A percentile compares a stretch with the other conserved stretches of the same genome.
Conservation (phyloP, 139 green algal genomes). For the Raphidocelis subcapitata region DNA sequence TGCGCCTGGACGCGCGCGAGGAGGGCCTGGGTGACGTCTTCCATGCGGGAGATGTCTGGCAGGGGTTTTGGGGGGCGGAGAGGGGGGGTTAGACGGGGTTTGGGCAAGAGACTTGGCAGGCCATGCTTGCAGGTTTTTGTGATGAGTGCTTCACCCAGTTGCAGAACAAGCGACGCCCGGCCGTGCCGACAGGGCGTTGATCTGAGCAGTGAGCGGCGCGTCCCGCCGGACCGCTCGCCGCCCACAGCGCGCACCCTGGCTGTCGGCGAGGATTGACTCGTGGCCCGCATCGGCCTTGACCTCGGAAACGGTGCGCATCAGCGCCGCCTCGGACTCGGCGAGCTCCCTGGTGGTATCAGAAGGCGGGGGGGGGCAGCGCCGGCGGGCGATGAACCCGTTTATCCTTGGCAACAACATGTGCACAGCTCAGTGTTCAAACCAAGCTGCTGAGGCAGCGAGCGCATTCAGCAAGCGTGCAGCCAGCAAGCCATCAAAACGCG, state of each 20-base stretch:
- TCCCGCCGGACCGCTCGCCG: too few relatives aligned
- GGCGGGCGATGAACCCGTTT: too few relatives aligned
- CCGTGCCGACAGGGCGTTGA: not conserved
- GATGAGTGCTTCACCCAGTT: not conserved
- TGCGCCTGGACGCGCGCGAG: conserved; percentile 25
- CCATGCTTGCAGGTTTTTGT: not conserved
- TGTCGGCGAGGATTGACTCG: too few relatives aligned
- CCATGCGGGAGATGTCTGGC: conserved; percentile 11
- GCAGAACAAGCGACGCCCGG: conserved; percentile 2
- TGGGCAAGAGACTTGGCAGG: not conserved
- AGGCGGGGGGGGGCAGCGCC: too few relatives aligned
- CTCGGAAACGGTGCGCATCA: too few relatives aligned
- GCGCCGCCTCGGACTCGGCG: too few relatives aligned
- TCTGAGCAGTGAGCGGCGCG: too few relatives aligned
- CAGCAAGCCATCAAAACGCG: not conserved
- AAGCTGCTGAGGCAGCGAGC: not conserved
- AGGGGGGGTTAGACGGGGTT: not conserved
- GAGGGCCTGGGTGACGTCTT: conserved; percentile 21
- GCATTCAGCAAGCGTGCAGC: not conserved
- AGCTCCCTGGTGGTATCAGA: too few relatives aligned
- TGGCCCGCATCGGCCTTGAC: too few relatives aligned
- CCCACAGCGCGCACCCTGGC: too few relatives aligned
- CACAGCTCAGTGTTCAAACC: not conserved
- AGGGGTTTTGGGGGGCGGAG: too few relatives aligned
- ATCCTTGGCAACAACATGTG: not conserved